Evolutionary conservation across 2,329 filamentous ascomycete genomes (phyloP).

Genomic region (Alternaria postmessia): DNA sequence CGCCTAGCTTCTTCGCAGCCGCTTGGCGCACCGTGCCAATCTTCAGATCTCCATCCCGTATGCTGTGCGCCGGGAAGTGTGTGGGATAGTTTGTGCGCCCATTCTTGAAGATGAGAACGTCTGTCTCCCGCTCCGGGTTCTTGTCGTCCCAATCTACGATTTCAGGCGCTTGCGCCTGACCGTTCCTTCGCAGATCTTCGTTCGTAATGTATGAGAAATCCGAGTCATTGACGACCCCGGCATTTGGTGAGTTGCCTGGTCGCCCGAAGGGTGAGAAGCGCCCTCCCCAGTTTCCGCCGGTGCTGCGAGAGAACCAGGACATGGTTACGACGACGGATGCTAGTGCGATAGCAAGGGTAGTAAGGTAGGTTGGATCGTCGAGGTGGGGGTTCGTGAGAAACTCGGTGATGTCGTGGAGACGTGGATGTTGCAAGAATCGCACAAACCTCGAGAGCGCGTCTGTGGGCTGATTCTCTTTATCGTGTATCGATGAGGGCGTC

Average conservation of each 20-base stretch:
- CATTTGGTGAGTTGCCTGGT: slow-evolving; percentile 45
- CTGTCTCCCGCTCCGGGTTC: slow-evolving; percentile 65
- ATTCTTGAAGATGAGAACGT: slow-evolving; percentile 74
- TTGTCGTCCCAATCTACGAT: slow-evolving; percentile 51
- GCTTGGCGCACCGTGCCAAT: slow-evolving; percentile 73
- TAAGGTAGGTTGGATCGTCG: slow-evolving; percentile 45
- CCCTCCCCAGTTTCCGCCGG: slow-evolving; percentile 53
- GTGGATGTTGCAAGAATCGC: slow-evolving; percentile 29
- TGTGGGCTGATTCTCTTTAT: slow-evolving; percentile 19
- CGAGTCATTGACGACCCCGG: slow-evolving; percentile 72
- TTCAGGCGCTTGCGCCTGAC: slow-evolving; percentile 53
- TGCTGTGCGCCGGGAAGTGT: slow-evolving; percentile 77
- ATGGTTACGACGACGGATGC: slow-evolving; percentile 53
- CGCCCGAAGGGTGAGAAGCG: slow-evolving; percentile 61
- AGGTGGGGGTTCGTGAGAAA: slow-evolving; percentile 42
- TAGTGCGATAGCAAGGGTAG: slow-evolving; percentile 45
- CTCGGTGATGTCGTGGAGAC: slow-evolving; percentile 31
- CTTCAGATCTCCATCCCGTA: slow-evolving; percentile 75
- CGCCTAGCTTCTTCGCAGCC: slow-evolving; percentile 71
- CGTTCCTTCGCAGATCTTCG: slow-evolving; percentile 66
- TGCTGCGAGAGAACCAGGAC: slow-evolving; percentile 59
- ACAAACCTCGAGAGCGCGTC: slow-evolving; percentile 32
- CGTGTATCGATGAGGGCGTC: slow-evolving; percentile 21
- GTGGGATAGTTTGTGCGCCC: slow-evolving; percentile 71
- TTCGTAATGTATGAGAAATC: slow-evolving; percentile 87